A percentile compares a stretch with the other conserved stretches of the same genome.
Evolutionary conservation across 2,329 filamentous ascomycete genomes (phyloP).

Genomic region (Claviceps sp.): DNA sequence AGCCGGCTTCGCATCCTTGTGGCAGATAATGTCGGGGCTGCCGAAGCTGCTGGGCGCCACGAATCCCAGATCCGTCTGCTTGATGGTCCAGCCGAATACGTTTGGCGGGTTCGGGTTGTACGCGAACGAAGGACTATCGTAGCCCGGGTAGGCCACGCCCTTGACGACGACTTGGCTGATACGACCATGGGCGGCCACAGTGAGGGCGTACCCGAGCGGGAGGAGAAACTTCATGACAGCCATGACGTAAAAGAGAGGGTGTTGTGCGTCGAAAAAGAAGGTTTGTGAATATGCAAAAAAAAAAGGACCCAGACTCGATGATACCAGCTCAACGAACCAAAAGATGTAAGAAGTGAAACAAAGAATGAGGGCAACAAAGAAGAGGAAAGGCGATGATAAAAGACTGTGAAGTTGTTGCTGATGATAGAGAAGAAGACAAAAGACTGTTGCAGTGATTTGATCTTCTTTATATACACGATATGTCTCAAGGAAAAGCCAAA

Average conservation of each 20-base stretch:
- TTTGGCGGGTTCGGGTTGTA: constrained; percentile 23
- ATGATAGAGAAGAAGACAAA: not conserved
- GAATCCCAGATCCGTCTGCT: constrained; percentile 30
- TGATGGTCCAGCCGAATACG: constrained; percentile 27
- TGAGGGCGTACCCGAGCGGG: constrained; percentile 14
- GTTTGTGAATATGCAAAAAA: not conserved
- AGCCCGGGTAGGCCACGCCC: constrained; percentile 27
- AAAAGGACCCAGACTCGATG: not conserved
- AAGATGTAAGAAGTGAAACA: not conserved
- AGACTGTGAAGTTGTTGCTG: not conserved
- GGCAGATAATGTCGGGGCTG: constrained; percentile 34
- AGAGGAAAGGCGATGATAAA: not conserved
- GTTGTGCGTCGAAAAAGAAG: not conserved
- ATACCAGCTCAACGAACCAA: not conserved
- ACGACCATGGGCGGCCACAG: constrained; percentile 20
- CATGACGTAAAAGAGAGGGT: not conserved
- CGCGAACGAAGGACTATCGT: constrained; percentile 23
- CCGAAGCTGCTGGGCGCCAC: constrained; percentile 31
- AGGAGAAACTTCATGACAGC: constrained; percentile 2
- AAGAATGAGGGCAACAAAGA: not conserved
- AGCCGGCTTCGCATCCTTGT: constrained; percentile 26
- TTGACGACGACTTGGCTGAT: constrained; percentile 29
- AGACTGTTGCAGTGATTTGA: not conserved
- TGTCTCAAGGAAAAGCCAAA: not conserved
- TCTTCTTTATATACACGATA: not conserved